Conservation (phyloP, 306 rosid species). For the Arachis hypogaea region DNA sequence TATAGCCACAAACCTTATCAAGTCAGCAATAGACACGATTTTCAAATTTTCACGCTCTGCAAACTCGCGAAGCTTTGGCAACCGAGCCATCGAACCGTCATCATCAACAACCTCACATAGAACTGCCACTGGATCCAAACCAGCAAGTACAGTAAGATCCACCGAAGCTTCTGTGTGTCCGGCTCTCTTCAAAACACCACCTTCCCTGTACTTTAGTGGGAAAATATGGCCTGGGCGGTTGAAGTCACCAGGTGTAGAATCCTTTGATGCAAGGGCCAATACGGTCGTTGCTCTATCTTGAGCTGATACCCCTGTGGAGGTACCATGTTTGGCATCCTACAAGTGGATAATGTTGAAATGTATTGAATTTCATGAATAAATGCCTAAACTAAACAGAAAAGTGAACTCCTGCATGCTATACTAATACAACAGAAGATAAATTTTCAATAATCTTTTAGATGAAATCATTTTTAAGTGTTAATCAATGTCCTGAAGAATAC, state of each 20-base stretch:
- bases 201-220: conserved; percentile 89
- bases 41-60: conserved; percentile 76
- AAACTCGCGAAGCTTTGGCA: conserved; percentile 85
- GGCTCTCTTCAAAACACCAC: conserved; percentile 96
- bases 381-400: conserved; percentile 13
- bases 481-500: background rate
- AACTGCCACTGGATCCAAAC: conserved; percentile 76
- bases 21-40: conserved; percentile 88
- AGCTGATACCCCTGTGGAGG: conserved; percentile 95
- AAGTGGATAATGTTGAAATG: conserved; percentile 36
- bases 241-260: conserved; percentile 84
- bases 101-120: conserved; percentile 96
- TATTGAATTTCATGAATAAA: conserved; percentile 22
- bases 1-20: conserved; percentile 64
- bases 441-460: conserved; percentile 2
- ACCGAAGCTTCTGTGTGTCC: conserved; percentile 98
- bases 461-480: conserved; percentile 19
- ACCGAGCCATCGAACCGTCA: conserved; percentile 98
- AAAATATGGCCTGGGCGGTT: conserved; percentile 97
- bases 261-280: conserved; percentile 81
- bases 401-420: conserved; percentile 10
- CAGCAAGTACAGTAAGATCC: conserved; percentile 88
- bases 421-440: conserved; percentile 4
- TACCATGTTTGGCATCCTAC: conserved; percentile 85
- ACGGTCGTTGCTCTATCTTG: conserved; percentile 87